These are phyloP conservation scores for Pichia gijzeniarum DNA, from an alignment of 805 yeast genomes.

Conservation along the genomic window DNA sequence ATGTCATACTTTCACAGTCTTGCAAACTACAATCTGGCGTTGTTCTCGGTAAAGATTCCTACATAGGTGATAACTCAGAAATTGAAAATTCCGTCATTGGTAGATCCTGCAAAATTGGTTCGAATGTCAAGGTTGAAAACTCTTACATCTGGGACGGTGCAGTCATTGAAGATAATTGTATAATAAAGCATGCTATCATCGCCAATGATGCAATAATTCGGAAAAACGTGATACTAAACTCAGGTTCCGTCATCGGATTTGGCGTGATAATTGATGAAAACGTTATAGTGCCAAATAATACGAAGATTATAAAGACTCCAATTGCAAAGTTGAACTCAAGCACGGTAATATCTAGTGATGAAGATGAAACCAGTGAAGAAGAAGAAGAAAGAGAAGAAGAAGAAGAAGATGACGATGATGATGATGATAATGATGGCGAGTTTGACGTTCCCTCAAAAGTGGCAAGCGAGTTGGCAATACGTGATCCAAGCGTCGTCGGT, in stretches of 20 bases:
- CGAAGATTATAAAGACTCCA: conserved; percentile 47
- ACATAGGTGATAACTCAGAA: conserved; percentile 66
- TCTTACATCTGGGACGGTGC: conserved; percentile 88
- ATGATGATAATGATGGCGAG: conserved; percentile 12
- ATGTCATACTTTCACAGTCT: conserved; percentile 88
- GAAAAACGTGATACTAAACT: conserved; percentile 41
- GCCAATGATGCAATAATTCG: conserved; percentile 60
- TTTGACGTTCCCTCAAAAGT: conserved; percentile 8
- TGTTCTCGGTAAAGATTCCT: conserved; percentile 72
- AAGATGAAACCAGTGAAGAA: conserved; percentile 19
- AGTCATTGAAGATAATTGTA: conserved; percentile 57
- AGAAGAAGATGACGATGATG: conserved; percentile 20
- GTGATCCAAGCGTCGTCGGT: conserved; percentile 36
- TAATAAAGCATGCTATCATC: conserved; percentile 57
- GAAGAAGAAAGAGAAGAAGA: conserved; percentile 14
- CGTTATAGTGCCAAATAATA: conserved; percentile 41
- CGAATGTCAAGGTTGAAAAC: conserved; percentile 60
- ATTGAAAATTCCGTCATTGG: conserved; percentile 77
- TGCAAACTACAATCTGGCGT: conserved; percentile 77
- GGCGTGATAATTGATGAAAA: conserved; percentile 58
- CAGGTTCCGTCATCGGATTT: conserved; percentile 78
- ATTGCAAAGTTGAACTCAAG: conserved; percentile 24
- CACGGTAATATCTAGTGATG: conserved; percentile 15
- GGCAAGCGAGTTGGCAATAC: conserved; percentile 12
- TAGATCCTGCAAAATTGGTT: conserved; percentile 77